phyloP scores from a whole-genome alignment of 1,139 yeast species.

The Candida tetrigidarum region DNA sequence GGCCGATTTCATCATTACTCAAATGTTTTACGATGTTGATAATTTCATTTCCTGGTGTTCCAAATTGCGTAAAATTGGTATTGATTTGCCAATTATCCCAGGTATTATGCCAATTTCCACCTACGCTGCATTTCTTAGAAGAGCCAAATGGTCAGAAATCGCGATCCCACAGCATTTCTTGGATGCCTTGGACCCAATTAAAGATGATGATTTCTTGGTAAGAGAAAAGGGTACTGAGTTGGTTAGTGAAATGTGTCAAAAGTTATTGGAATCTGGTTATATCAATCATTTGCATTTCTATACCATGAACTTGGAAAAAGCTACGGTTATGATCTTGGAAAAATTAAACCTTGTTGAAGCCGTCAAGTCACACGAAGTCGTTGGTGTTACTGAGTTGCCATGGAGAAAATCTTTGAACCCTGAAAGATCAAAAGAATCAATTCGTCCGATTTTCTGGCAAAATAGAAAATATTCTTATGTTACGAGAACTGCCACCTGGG shows the following conservation, averaged over 20 bases:
- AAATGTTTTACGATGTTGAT: conserved; percentile 90
- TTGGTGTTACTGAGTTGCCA: conserved; percentile 58
- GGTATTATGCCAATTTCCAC: conserved; percentile 99
- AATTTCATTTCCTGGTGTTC: conserved; percentile 83
- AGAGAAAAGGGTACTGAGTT: conserved; percentile 86
- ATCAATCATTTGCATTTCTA: conserved; percentile 91
- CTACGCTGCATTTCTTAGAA: conserved; percentile 86
- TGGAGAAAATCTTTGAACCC: conserved; percentile 93
- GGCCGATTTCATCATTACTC: conserved; percentile 91
- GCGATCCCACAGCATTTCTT: conserved; percentile 75
- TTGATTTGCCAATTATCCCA: conserved; percentile 87
- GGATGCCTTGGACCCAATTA: conserved; percentile 75
- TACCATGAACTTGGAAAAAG: conserved; percentile 93
- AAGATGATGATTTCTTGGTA: conserved; percentile 88
- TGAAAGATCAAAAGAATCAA: conserved; percentile 77
- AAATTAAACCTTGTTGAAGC: conserved; percentile 60
- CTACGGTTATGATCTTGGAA: conserved; percentile 89
- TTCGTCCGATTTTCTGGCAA: conserved; percentile 97
- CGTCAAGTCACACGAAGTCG: conserved; percentile 43
- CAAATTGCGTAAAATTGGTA: conserved; percentile 71
- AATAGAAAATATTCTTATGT: conserved; percentile 90
- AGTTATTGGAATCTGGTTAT: conserved; percentile 69
- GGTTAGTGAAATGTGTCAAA: conserved; percentile 81
- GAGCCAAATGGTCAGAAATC: conserved; percentile 94
- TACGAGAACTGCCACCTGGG: conserved; percentile 91